Conservation (phyloP, 805 yeast species). For the Yarrowia osloensis region DNA sequence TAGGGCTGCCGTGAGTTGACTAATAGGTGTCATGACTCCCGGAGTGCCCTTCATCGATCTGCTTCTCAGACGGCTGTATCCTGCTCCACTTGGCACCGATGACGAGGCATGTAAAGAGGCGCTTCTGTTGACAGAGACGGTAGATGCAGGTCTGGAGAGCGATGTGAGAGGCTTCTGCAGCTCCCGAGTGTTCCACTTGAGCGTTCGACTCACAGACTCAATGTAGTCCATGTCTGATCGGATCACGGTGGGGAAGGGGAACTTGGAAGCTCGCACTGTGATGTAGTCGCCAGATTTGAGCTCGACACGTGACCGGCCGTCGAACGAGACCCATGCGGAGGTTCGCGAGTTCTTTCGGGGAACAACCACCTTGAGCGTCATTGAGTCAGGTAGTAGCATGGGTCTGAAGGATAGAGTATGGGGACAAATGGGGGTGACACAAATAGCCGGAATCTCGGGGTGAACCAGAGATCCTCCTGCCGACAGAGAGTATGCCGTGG, state of each 20-base stretch:
- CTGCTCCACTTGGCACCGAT: slow-evolving; percentile 14
- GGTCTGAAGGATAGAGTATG: slow-evolving; percentile 94
- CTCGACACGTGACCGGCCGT: slow-evolving; percentile 85
- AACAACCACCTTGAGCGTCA: slow-evolving; percentile 77
- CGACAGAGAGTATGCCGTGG: slow-evolving; percentile 91
- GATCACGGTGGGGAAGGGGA: slow-evolving; percentile 89
- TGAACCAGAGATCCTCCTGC: slow-evolving; percentile 96
- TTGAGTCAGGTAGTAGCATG: slow-evolving; percentile 88
- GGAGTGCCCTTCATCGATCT: slow-evolving; percentile 27
- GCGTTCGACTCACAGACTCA: slow-evolving; percentile 79
- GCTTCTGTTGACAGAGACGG: slow-evolving; percentile 23
- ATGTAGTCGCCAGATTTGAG: slow-evolving; percentile 79
- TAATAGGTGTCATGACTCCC: slow-evolving; percentile 4
- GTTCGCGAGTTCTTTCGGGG: slow-evolving; percentile 71
- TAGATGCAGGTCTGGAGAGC: slow-evolving; percentile 46
- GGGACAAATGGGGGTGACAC: slow-evolving; percentile 94
- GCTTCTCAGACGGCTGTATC: slow-evolving; percentile 16
- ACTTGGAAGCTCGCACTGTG: slow-evolving; percentile 77
- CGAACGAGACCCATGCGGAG: slow-evolving; percentile 95
- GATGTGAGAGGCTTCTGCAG: slow-evolving; percentile 72
- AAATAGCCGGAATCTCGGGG: slow-evolving; percentile 89
- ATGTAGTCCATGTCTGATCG: slow-evolving; percentile 65
- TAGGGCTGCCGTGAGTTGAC: slow-evolving; percentile 19
- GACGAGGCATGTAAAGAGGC: slow-evolving; percentile 16
- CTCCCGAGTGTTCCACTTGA: slow-evolving; percentile 91